Base-by-base conservation (phyloP, 23 red algal genomes). In the Cyanidium caldarium region DNA sequence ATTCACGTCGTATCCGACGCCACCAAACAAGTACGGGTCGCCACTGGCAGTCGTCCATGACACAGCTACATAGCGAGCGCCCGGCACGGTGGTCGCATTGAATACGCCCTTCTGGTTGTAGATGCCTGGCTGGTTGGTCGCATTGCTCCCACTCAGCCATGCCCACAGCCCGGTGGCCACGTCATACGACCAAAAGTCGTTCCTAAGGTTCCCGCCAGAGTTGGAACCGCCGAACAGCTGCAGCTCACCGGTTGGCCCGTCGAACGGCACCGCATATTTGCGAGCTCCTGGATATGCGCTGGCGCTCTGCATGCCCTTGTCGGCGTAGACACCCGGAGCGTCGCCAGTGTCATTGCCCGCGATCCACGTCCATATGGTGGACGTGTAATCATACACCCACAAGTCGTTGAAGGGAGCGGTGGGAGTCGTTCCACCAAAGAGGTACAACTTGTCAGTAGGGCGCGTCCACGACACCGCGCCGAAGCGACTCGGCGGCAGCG, bases 331-430 rank as follows among this genome's bases (percentile, higher is more conserved):
- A 5, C 51, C 51, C 13, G 51, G 51, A 10, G 19, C n/a, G 23
- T 61, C 23, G 13, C 7, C 51, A 28, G 7, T 25, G 19, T 16
- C 19, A 28, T 5, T 14, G 21, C 51, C 51, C 23, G n/a, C 51
- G 31, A 61, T 61, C 51, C 51, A 61, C 21, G 51, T 61, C 51
- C 51, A 61, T 61, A 28, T 28, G 5, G 31, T 7, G 7, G 51
- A 61, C n/a, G 13, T 61, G n/a, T 10, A 21, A 28, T 61, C 23
- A 28, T 28, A 28, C n/a, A 5, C 7, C 51, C 51, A 61, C 21
- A 61, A 28, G 51, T 61, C 51, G 21, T 61, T 61, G 19, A 61
- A n/a, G n/a, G n/a, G n/a, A n/a, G n/a, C n/a, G n/a, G n/a, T n/a
- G n/a, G n/a, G n/a, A n/a, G n/a, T n/a, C n/a, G n/a, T n/a, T n/a